Evolutionary conservation across 83 land plant genomes (phyloP).

Genomic region (Larix sibirica): DNA sequence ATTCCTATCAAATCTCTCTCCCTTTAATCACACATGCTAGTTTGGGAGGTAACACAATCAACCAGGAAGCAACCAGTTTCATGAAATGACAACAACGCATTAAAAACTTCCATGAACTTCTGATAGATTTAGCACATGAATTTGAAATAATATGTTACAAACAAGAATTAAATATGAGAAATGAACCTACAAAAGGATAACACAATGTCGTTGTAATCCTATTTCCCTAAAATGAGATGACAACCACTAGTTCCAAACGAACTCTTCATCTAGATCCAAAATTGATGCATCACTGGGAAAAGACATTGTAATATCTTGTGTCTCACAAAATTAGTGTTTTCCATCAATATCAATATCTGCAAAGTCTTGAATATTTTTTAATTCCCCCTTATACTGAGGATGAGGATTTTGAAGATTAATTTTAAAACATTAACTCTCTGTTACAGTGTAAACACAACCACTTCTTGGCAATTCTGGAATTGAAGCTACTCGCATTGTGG

Average conservation of each 20-base stretch:
- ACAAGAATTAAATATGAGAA: conserved; percentile 4
- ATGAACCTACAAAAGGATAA: conserved; percentile 89
- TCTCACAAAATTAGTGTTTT: conserved; percentile 90
- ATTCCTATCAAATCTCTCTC: too few relatives aligned
- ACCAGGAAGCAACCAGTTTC: background rate
- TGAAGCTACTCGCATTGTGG: too few relatives aligned
- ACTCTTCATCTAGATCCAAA: conserved; percentile 84
- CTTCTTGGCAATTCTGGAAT: too few relatives aligned
- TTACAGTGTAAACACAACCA: conserved; percentile 23
- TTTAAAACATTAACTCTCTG: conserved; percentile 85
- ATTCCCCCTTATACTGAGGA: conserved; percentile 78
- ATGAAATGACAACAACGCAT: background rate
- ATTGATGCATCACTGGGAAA: conserved; percentile 77
- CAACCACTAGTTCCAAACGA: conserved; percentile 96
- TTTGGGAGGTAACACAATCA: background rate
- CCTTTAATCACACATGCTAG: too few relatives aligned
- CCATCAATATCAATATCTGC: conserved; percentile 83
- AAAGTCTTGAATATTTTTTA: conserved; percentile 78
- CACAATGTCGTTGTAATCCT: conserved; percentile 86
- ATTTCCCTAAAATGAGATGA: conserved; percentile 82
- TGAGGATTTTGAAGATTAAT: conserved; percentile 82
- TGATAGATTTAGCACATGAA: background rate
- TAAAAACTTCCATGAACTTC: background rate
- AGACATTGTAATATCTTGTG: conserved; percentile 93
- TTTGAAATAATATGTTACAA: background rate